phyloP scores from a whole-genome alignment of 2,329 filamentous ascomycete genomes.

The Fusarium tricinctum region DNA sequence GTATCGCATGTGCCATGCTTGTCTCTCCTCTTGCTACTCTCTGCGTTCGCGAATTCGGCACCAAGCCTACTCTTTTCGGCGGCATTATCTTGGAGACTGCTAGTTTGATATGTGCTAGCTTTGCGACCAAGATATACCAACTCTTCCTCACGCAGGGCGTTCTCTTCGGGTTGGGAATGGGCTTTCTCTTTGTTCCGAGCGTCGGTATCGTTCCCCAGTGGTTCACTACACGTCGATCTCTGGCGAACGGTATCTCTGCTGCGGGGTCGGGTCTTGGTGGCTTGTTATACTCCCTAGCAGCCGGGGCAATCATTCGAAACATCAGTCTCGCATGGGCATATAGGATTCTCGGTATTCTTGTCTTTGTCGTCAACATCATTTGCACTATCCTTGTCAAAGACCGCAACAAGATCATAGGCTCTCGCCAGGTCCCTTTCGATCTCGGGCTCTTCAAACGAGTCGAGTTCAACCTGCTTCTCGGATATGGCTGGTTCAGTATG shows the following conservation, averaged over 20 bases:
- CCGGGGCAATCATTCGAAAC: constrained; percentile 76
- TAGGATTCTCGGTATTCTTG: constrained; percentile 73
- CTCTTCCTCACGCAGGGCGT: constrained; percentile 81
- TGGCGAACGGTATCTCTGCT: constrained; percentile 77
- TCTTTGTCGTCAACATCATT: constrained; percentile 73
- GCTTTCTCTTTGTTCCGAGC: constrained; percentile 78
- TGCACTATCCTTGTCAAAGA: constrained; percentile 76
- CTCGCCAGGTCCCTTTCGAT: constrained; percentile 77
- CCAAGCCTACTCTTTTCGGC: constrained; percentile 72
- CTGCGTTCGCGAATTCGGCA: constrained; percentile 72
- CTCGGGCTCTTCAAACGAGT: constrained; percentile 69
- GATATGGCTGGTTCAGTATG: constrained; percentile 79
- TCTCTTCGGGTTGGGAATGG: constrained; percentile 83
- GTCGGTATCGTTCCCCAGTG: constrained; percentile 79
- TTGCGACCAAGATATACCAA: constrained; percentile 78
- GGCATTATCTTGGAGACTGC: constrained; percentile 74
- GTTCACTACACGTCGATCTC: constrained; percentile 76
- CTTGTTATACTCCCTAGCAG: constrained; percentile 74
- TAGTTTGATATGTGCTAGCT: constrained; percentile 78
- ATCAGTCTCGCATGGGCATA: constrained; percentile 77
- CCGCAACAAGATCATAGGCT: constrained; percentile 78
- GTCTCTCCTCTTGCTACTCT: constrained; percentile 77
- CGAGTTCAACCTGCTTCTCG: constrained; percentile 75
- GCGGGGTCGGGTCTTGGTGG: constrained; percentile 84
- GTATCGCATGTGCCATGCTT: constrained; percentile 66